Percentiles rank a stretch among this genome's conserved stretches.
phyloP scores from a whole-genome alignment of 2,329 filamentous ascomycete species.

The Passalora sequoiae region DNA sequence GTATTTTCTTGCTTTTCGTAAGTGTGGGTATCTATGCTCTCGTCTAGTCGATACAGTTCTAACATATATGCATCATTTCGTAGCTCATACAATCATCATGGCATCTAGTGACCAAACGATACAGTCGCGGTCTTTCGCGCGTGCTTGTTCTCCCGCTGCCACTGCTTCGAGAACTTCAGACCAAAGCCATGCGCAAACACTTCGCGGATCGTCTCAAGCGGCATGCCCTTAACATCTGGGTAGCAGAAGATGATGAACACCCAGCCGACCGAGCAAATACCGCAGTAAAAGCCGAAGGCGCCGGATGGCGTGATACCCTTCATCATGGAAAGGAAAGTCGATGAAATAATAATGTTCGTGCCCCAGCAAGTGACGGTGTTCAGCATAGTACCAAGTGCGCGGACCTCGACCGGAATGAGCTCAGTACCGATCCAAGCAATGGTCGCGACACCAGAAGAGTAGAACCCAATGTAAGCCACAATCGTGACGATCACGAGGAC shows the following conservation, averaged over 20 bases:
- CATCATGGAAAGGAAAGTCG: constrained; percentile 49
- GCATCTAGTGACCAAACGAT: constrained; percentile 23
- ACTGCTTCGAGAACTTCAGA: constrained; percentile 34
- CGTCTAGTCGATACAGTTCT: neutral
- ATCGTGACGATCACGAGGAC: constrained; percentile 42
- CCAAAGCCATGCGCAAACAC: constrained; percentile 49
- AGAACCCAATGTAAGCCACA: constrained; percentile 43
- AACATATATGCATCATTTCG: neutral
- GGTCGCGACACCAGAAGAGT: constrained; percentile 44
- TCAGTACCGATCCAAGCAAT: constrained; percentile 47
- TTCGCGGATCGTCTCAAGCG: constrained; percentile 50
- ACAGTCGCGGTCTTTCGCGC: constrained; percentile 18
- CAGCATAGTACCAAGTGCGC: constrained; percentile 48
- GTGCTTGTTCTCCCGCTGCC: constrained; percentile 37
- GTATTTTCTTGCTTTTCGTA: too few relatives aligned
- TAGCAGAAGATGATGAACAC: constrained; percentile 48
- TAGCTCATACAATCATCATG: neutral
- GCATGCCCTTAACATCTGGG: constrained; percentile 52
- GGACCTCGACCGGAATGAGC: constrained; percentile 45
- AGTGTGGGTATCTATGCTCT: neutral
- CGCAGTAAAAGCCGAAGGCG: constrained; percentile 50
- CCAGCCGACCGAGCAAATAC: constrained; percentile 46
- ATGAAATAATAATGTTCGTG: constrained; percentile 48
- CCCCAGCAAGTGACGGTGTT: constrained; percentile 44
- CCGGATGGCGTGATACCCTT: constrained; percentile 47